phyloP scores from a whole-genome alignment of 768 basidiomycete species.

The Boletus tomentosulus region DNA sequence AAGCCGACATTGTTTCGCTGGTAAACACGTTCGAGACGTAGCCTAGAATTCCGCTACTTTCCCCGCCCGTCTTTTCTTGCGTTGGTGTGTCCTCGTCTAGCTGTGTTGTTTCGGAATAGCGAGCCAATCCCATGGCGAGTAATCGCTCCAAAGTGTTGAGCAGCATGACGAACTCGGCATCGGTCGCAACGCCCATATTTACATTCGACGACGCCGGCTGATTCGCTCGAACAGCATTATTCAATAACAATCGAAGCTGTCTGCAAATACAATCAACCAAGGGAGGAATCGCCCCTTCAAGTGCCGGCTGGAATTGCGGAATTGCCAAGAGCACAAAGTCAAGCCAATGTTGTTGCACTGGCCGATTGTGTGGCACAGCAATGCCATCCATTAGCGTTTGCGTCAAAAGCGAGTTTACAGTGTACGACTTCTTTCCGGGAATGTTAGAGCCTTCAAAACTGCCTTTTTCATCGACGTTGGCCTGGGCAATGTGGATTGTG shows the following conservation, averaged over 20 bases:
- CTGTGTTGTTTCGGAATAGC: slow-evolving; percentile 44
- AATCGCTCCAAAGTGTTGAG: slow-evolving; percentile 82
- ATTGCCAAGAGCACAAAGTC: slow-evolving; percentile 93
- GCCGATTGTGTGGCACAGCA: slow-evolving; percentile 58
- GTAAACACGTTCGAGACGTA: slow-evolving; percentile 92
- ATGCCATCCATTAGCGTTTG: slow-evolving; percentile 84
- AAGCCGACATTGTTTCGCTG: slow-evolving; percentile 50
- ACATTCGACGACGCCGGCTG: slow-evolving; percentile 37
- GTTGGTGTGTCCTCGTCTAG: slow-evolving; percentile 53
- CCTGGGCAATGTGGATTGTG: slow-evolving; percentile 31
- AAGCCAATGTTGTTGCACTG: slow-evolving; percentile 91
- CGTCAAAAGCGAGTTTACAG: slow-evolving; percentile 67
- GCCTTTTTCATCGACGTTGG: slow-evolving; percentile 31
- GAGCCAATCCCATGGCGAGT: slow-evolving; percentile 66
- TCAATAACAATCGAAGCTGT: slow-evolving; percentile 56
- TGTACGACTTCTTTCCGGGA: slow-evolving; percentile 34
- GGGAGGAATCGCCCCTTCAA: slow-evolving; percentile 64
- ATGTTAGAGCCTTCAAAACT: slow-evolving; percentile 34
- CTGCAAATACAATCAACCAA: slow-evolving; percentile 76
- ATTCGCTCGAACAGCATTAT: slow-evolving; percentile 49
- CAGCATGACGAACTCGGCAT: slow-evolving; percentile 81
- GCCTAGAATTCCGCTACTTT: slow-evolving; percentile 71
- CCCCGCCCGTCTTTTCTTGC: slow-evolving; percentile 50
- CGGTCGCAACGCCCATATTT: slow-evolving; percentile 52
- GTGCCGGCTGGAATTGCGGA: slow-evolving; percentile 73